phyloP scores from a whole-genome alignment of 257 asterid genomes.

The Nicotiana sylvestris region DNA sequence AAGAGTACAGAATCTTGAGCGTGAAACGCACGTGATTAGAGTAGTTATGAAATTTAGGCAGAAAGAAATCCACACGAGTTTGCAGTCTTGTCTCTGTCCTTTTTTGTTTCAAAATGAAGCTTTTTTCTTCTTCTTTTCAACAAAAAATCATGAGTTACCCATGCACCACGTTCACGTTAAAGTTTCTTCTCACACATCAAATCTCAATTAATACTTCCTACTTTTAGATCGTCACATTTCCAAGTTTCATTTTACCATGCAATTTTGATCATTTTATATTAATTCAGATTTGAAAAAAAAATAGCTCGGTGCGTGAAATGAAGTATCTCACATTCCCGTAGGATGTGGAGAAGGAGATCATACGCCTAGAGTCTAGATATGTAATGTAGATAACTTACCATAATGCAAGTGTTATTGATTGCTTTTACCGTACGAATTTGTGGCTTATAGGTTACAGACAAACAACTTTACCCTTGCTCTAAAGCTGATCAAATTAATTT shows the following conservation, averaged over 20 bases:
- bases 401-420: not conserved
- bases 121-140: conserved; percentile 11
- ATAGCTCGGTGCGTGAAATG: too few relatives aligned
- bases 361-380: too few relatives aligned
- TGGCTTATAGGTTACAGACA: not conserved
- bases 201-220: not conserved
- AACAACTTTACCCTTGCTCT: too few relatives aligned
- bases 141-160: conserved; percentile 21
- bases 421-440: rapidly evolving
- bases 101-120: not conserved
- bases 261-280: not conserved
- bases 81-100: not conserved
- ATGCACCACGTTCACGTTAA: conserved; percentile 24
- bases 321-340: too few relatives aligned
- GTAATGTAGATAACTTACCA: rapidly evolving
- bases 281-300: too few relatives aligned
- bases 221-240: not conserved
- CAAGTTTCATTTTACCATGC: not conserved
- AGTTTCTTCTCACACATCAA: not conserved
- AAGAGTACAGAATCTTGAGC: not conserved
- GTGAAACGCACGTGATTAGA: conserved; percentile 1
- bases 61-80: conserved; percentile 4
- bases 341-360: too few relatives aligned
- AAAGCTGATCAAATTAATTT: too few relatives aligned
- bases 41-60: conserved; percentile 10